phyloP scores from a whole-genome alignment of 2,329 filamentous ascomycete genomes.

The Fusarium temperatum region DNA sequence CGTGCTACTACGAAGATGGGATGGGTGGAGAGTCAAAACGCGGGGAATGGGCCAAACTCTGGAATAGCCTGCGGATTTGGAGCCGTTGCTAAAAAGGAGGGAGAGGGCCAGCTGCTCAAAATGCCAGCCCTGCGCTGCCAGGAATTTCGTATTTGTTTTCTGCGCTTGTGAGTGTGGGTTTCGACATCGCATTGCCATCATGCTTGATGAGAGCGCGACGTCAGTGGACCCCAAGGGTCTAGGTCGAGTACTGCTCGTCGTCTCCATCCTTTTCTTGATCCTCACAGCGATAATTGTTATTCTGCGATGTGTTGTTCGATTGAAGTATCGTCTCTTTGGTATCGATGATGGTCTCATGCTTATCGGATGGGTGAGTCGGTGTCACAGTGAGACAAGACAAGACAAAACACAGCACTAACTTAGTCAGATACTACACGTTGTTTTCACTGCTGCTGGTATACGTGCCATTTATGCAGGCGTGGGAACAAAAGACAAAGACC shows the following conservation, averaged over 20 bases:
- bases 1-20: neutral
- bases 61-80: neutral
- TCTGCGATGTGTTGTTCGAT: slow-evolving; percentile 4
- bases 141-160: neutral
- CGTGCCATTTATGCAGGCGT: slow-evolving; percentile 4
- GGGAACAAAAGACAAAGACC: slow-evolving; percentile 2
- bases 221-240: slow-evolving; percentile 12
- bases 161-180: neutral
- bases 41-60: neutral
- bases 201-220: slow-evolving; percentile 6
- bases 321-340: slow-evolving; percentile 9
- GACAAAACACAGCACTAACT: neutral
- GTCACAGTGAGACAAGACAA: neutral
- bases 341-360: slow-evolving; percentile 28
- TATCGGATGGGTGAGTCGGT: slow-evolving; percentile 17
- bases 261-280: slow-evolving; percentile 9
- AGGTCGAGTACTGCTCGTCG: neutral
- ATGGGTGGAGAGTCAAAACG: neutral
- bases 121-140: neutral
- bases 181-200: neutral
- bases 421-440: neutral
- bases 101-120: neutral
- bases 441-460: neutral
- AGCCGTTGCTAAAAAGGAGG: neutral
- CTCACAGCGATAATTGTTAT: neutral